These are phyloP conservation scores for Polyplosphaeria fusca DNA, from an alignment of 495 filamentous ascomycete species.

Conservation along the genomic window DNA sequence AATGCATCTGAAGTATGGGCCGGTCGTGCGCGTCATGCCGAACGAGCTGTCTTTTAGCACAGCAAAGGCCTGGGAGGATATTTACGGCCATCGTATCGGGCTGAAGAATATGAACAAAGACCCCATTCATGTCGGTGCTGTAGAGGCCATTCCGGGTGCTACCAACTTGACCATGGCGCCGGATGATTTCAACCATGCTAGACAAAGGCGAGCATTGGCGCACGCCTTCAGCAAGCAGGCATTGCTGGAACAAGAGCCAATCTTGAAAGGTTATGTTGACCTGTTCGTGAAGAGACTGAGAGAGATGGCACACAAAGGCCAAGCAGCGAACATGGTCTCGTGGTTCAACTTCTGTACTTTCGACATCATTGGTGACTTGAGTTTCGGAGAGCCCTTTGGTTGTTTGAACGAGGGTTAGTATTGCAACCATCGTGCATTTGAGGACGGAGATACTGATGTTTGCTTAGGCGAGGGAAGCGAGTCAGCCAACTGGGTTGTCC, in stretches of 20 bases:
- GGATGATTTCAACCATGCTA: conserved; percentile 35
- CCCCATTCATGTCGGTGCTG: conserved; percentile 38
- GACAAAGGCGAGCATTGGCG: conserved; percentile 35
- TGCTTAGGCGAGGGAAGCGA: conserved; percentile 25
- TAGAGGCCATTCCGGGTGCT: conserved; percentile 35
- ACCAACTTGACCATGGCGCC: conserved; percentile 40
- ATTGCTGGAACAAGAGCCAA: conserved; percentile 37
- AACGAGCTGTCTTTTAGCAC: conserved; percentile 40
- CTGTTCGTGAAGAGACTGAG: conserved; percentile 34
- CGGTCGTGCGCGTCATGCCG: conserved; percentile 37
- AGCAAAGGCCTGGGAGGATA: conserved; percentile 38
- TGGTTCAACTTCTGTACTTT: conserved; percentile 42
- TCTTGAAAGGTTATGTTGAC: conserved; percentile 38
- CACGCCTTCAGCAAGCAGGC: conserved; percentile 39
- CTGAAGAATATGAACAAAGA: conserved; percentile 38
- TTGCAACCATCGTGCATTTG: no score
- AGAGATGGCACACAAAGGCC: conserved; percentile 24
- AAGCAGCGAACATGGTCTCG: conserved; percentile 36
- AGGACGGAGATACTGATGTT: background rate
- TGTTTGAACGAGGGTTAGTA: conserved; percentile 36
- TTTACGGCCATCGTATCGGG: conserved; percentile 35
- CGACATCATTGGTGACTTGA: conserved; percentile 42
- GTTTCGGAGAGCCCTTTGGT: conserved; percentile 42
- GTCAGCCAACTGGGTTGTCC: conserved; percentile 36
- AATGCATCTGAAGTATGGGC: conserved; percentile 23